These are phyloP conservation scores for Podospora didyma DNA, from an alignment of 495 filamentous ascomycete genomes.

Conservation along the genomic window DNA sequence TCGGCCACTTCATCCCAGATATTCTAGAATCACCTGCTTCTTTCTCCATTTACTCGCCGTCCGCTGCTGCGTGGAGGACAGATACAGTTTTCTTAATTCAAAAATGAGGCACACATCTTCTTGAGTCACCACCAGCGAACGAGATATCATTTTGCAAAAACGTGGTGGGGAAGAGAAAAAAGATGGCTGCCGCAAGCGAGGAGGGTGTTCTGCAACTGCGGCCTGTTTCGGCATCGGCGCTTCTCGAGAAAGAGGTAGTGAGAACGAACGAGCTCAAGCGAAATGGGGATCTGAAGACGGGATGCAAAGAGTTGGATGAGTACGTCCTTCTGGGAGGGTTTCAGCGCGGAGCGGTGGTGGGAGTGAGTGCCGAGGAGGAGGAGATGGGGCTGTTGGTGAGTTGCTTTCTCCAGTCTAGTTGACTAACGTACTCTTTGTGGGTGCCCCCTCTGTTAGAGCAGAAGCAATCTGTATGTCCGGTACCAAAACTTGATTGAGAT, in stretches of 20 bases:
- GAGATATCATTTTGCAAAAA: too few relatives aligned
- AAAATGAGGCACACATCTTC: too few relatives aligned
- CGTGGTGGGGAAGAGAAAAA: neutral
- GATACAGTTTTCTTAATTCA: too few relatives aligned
- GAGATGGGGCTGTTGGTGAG: constrained; percentile 37
- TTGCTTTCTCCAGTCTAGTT: constrained; percentile 5
- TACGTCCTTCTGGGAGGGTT: constrained; percentile 41
- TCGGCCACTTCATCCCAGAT: too few relatives aligned
- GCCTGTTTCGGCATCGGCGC: constrained; percentile 7
- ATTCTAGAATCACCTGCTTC: too few relatives aligned
- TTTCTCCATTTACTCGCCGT: too few relatives aligned
- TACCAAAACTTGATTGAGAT: too few relatives aligned
- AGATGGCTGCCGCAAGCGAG: neutral
- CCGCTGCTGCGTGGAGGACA: too few relatives aligned
- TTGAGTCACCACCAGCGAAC: too few relatives aligned
- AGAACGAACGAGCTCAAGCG: constrained; percentile 10
- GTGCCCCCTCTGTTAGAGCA: too few relatives aligned
- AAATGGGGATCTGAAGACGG: constrained; percentile 25
- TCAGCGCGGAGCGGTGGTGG: constrained; percentile 44
- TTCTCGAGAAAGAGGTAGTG: constrained; percentile 25
- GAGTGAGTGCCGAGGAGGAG: constrained; percentile 43
- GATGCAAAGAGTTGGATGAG: constrained; percentile 43
- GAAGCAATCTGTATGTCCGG: too few relatives aligned
- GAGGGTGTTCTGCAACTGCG: neutral
- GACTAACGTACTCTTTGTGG: too few relatives aligned